Evolutionary conservation across 495 filamentous ascomycete genomes (phyloP).

Genomic region (Penicillium malachiteum): DNA sequence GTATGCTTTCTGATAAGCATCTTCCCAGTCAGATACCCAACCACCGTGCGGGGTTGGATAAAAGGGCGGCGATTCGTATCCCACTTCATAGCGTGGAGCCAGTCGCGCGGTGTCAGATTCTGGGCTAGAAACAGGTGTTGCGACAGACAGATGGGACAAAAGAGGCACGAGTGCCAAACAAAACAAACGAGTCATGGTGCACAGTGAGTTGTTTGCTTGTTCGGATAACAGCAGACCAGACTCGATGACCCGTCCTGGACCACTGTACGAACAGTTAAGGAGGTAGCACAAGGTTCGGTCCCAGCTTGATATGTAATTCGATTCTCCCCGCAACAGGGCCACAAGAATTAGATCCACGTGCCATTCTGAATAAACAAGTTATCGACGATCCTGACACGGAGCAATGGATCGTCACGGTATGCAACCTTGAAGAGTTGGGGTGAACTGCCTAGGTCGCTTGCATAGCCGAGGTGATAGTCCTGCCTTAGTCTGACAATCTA

Average conservation of each 20-base stretch:
- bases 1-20: conserved; percentile 77
- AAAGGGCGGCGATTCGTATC: conserved; percentile 56
- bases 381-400: conserved; percentile 10
- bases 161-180: conserved; percentile 19
- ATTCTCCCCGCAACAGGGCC: background rate
- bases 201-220: background rate
- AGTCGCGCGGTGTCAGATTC: conserved; percentile 3
- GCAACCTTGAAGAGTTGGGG: background rate
- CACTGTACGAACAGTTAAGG: background rate
- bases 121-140: conserved; percentile 14
- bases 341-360: conserved; percentile 15
- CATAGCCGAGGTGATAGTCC: conserved; percentile 13
- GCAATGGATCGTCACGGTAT: conserved; percentile 17
- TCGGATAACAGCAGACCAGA: conserved; percentile 9
- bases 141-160: conserved; percentile 11
- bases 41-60: conserved; percentile 89
- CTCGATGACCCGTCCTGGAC: conserved; percentile 6
- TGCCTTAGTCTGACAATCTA: no score
- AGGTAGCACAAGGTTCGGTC: background rate
- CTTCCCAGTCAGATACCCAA: conserved; percentile 65
- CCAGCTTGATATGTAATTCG: background rate
- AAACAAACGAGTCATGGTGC: conserved; percentile 25
- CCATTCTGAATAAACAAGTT: background rate
- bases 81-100: conserved; percentile 13
- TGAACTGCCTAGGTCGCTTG: conserved; percentile 13